phyloP scores from a whole-genome alignment of 768 basidiomycete species.

The Rhizopogon vulgaris region DNA sequence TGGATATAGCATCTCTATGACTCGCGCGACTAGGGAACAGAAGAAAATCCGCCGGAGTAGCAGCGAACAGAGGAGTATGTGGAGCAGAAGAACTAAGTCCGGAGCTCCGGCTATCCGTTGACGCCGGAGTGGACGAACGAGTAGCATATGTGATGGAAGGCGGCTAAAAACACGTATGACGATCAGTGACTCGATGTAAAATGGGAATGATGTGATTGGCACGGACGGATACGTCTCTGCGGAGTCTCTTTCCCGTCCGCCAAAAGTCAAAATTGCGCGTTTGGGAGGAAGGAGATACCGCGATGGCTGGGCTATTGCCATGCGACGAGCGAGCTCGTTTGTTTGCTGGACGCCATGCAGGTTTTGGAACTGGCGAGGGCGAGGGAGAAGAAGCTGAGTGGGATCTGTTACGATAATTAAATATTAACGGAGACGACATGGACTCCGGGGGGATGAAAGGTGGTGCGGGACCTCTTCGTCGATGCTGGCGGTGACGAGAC shows the following conservation, averaged over 20 bases:
- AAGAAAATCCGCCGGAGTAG: slow-evolving; percentile 45
- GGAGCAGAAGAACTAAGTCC: slow-evolving; percentile 21
- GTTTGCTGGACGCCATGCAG: slow-evolving; percentile 35
- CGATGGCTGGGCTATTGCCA: slow-evolving; percentile 26
- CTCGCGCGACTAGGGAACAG: slow-evolving; percentile 29
- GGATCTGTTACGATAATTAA: slow-evolving; percentile 44
- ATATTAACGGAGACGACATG: slow-evolving; percentile 30
- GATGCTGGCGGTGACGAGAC: slow-evolving; percentile 18
- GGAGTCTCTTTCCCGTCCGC: slow-evolving; percentile 49
- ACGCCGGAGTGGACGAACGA: slow-evolving; percentile 24
- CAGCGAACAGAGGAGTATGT: slow-evolving; percentile 34
- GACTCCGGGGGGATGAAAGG: slow-evolving; percentile 7
- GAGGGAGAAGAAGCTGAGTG: slow-evolving; percentile 40
- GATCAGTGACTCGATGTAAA: slow-evolving; percentile 2
- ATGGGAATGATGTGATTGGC: background rate
- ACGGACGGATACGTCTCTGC: slow-evolving; percentile 43
- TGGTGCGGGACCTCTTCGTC: background rate
- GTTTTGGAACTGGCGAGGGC: slow-evolving; percentile 28
- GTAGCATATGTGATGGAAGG: slow-evolving; percentile 9
- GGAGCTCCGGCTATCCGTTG: slow-evolving; percentile 21
- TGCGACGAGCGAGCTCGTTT: slow-evolving; percentile 47
- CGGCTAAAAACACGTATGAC: slow-evolving; percentile 10
- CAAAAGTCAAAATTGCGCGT: slow-evolving; percentile 50
- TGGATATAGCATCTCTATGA: slow-evolving; percentile 1
- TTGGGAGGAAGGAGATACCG: slow-evolving; percentile 30